Evolutionary conservation across 1,284 basidiomycete genomes (phyloP).

Genomic region (Irpex sp.): DNA sequence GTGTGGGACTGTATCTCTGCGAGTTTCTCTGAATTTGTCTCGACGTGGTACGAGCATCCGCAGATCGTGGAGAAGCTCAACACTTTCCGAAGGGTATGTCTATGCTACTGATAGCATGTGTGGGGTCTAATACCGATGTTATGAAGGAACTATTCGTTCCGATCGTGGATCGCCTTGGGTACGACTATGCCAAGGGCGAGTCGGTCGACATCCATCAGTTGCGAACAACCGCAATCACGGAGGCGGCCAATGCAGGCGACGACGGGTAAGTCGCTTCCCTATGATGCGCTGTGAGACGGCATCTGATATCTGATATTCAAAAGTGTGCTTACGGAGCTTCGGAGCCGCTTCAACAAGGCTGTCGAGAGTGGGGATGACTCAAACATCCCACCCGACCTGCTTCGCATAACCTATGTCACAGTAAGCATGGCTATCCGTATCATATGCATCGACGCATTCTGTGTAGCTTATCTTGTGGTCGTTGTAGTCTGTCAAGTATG

Average conservation of each 20-base stretch:
- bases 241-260: constrained; percentile 65
- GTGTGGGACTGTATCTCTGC: constrained; percentile 70
- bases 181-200: constrained; percentile 71
- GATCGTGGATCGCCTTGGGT: constrained; percentile 78
- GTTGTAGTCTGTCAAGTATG: constrained; percentile 41
- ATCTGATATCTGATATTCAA: not conserved
- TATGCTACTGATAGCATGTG: not conserved
- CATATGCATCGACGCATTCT: constrained; percentile 10
- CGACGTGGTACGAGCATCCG: constrained; percentile 85
- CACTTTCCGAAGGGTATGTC: constrained; percentile 57
- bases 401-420: constrained; percentile 46
- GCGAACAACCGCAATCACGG: constrained; percentile 72
- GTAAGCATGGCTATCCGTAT: constrained; percentile 27
- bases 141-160: constrained; percentile 72
- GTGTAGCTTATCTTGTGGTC: not conserved
- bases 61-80: constrained; percentile 59
- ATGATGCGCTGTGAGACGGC: not conserved
- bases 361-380: constrained; percentile 75
- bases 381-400: constrained; percentile 76
- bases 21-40: constrained; percentile 53
- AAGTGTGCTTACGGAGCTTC: constrained; percentile 75
- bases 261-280: constrained; percentile 36
- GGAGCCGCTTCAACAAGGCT: constrained; percentile 71
- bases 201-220: constrained; percentile 72
- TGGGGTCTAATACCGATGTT: too few relatives aligned